Base-by-base conservation (phyloP, 306 rosid genomes). In the Acacia melanoxylon region DNA sequence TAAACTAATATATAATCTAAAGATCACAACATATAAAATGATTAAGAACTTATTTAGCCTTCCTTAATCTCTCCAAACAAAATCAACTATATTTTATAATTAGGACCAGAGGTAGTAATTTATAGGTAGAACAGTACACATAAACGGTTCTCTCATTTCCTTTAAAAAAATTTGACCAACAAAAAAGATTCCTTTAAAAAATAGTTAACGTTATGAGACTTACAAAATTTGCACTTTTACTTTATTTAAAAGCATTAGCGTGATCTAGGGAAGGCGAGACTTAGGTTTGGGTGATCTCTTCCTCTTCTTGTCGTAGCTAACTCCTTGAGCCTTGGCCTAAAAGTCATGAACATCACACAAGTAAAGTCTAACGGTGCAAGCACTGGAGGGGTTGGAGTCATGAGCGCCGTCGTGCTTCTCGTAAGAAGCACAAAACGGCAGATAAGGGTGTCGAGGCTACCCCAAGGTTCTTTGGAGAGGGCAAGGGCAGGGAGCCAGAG, bases 391-490 rank as follows among this genome's bases (percentile, higher is more conserved):
- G 67, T 93, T 95, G 0, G 77, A 73, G 27, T 92, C 95, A 0
- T 90, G 87, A 1, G 78, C 45, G 2, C 95, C 95, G 0, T 91
- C 95, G 73, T 95, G 86, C 76, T 93, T 96, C 58, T 95, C 99
- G 9, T 79, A 95, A 8, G 99, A 98, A 0, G 99, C 99, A 1
- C 98, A 51, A 93, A 97, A 56, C 99, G 94, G 6, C 98, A 97
- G 42, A 95, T 86, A 44, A 93, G 96, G 0, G 99, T 98, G 27
- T 95, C 99, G 4, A 93, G 94, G 92, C 97, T 91, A 17, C 97
- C 99, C 99, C 99, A 95, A 0, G 99, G 98, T 66, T 66, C 92
- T 98, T 0, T 98, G 83, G 3, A 95, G 89, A 20, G 99, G 98
- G 77, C 99, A 95, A 24, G 99, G 97, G 45, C 99, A 95, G 0